Evolutionary conservation across 2,329 filamentous ascomycete species (phyloP).

Genomic region (Xylariaceae sp.): DNA sequence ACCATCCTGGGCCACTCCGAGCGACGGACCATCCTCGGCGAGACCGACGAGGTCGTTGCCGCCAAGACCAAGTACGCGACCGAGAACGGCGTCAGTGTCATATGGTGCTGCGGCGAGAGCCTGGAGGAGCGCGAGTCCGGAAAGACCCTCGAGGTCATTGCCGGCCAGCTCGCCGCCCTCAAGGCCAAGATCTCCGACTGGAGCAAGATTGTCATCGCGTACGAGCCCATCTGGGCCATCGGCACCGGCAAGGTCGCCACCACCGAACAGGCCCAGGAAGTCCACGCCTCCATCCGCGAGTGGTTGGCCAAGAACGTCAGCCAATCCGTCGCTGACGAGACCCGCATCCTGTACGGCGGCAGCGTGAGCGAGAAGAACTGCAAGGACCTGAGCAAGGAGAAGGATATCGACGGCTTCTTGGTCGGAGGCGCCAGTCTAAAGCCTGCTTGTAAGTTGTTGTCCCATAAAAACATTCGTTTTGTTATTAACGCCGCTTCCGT

Average conservation of each 20-base stretch:
- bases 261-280: slow-evolving; percentile 86
- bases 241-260: slow-evolving; percentile 92
- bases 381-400: slow-evolving; percentile 82
- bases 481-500: neutral
- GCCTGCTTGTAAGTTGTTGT: slow-evolving; percentile 69
- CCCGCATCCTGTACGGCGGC: slow-evolving; percentile 92
- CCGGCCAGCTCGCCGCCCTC: slow-evolving; percentile 77
- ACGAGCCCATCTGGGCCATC: slow-evolving; percentile 97
- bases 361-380: slow-evolving; percentile 99
- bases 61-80: slow-evolving; percentile 92
- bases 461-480: slow-evolving; percentile 8
- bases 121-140: slow-evolving; percentile 83
- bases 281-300: slow-evolving; percentile 83
- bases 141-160: slow-evolving; percentile 83
- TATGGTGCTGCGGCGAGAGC: slow-evolving; percentile 96
- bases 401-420: slow-evolving; percentile 96
- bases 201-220: slow-evolving; percentile 92
- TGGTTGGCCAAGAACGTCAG: slow-evolving; percentile 79
- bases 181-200: slow-evolving; percentile 75
- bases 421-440: slow-evolving; percentile 95
- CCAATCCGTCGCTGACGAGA: slow-evolving; percentile 72
- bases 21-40: slow-evolving; percentile 82
- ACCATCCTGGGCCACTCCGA: slow-evolving; percentile 91
- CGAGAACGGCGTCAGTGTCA: slow-evolving; percentile 81
- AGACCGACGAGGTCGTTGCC: slow-evolving; percentile 80